Base-by-base conservation (phyloP, 768 basidiomycete species). In the Podaxis carcinomalis region DNA sequence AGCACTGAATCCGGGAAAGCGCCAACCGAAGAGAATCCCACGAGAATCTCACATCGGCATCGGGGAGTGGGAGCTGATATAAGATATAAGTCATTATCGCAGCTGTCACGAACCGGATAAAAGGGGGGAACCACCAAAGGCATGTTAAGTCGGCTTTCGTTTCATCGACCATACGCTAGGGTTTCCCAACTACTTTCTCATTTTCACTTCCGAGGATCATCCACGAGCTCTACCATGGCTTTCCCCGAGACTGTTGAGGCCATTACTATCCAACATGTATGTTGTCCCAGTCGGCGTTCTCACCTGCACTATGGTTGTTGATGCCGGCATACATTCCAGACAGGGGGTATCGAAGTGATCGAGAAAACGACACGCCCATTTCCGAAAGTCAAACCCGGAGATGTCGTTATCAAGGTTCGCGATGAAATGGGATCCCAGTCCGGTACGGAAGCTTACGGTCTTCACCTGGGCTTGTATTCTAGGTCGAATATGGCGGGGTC, bases 321-420 rank as follows among this genome's bases (percentile, higher is more conserved):
- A 35, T 50, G 37, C 37, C 51, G 32, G 32, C 28, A 55, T 56
- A 1, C 36, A 39, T 35, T 23, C 50, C 59, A 81, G 80, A 83
- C 78, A 5, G 96, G 94, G 4, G 90, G 85, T 5, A 71, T 88
- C 28, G 92, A 95, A 55, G 90, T 92, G 37, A 77, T 95, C 36
- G 80, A 91, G 68, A 85, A 87, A 69, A 81, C 79, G 5, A 76
- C 73, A 2, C 72, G 88, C n/a, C 85, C 89, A 0, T 89, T 92
- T 65, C 90, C 92, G 1, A 72, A 78, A 63, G 81, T 82, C 9
- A 77, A 78, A 5, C 80, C 86, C 0, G 81, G 77, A 2, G 81
- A 95, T 70, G 71, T 94, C 57, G 75, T 80, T 19, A 77, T 82
- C 76, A 76, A 77, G 70, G 80, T 75, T 50, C 7, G 66, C 11